phyloP scores from a whole-genome alignment of 176 grass and related monocot genomes.

The Hyparrhenia diplandra region DNA sequence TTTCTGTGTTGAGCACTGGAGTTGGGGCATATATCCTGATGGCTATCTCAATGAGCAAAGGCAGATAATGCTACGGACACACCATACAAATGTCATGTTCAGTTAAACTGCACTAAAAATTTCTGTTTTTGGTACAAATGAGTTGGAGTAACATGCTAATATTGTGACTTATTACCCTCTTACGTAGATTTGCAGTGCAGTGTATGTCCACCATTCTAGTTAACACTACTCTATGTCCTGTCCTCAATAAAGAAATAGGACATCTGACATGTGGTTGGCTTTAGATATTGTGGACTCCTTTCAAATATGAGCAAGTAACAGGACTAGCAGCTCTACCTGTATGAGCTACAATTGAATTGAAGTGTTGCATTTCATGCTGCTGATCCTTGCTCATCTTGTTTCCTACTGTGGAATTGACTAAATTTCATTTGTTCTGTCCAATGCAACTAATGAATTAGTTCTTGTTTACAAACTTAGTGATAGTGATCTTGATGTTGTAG shows the following conservation, averaged over 20 bases:
- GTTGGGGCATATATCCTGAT: not conserved
- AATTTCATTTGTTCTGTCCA: not conserved
- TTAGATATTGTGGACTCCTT: constrained; percentile 17
- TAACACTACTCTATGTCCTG: not conserved
- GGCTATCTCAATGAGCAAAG: not conserved
- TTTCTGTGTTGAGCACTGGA: not conserved
- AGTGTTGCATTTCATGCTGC: constrained; percentile 12
- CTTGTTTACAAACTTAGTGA: too few species aligned
- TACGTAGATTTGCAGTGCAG: not conserved
- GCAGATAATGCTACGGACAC: not conserved
- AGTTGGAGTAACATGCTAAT: not conserved
- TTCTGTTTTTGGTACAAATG: not conserved
- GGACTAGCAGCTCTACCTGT: constrained; percentile 10
- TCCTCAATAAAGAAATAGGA: constrained; percentile 9
- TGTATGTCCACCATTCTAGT: not conserved
- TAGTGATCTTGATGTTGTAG: too few species aligned
- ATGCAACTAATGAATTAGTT: not conserved
- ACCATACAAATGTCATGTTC: not conserved
- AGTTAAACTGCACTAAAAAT: not conserved
- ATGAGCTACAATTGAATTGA: not conserved
- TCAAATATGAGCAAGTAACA: not conserved
- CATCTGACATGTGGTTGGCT: constrained; percentile 14
- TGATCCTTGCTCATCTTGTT: not conserved
- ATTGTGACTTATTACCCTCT: not conserved
- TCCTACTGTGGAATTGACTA: not conserved